Percentiles rank a stretch among this genome's conserved stretches.
phyloP scores from a whole-genome alignment of 2,329 filamentous ascomycete genomes.

The Aspergillus sp. region DNA sequence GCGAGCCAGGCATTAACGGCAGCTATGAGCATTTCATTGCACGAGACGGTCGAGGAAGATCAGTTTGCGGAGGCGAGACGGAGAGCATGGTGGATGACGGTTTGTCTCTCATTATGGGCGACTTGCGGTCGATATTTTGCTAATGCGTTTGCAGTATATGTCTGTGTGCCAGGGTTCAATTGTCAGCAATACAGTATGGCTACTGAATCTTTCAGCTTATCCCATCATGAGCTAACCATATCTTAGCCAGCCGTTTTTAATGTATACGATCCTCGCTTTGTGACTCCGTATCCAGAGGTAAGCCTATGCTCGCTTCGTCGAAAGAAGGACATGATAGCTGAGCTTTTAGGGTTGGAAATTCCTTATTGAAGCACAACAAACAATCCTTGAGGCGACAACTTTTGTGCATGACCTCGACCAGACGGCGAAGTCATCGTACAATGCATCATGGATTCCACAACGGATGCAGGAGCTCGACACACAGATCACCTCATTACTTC shows the following conservation, averaged over 20 bases:
- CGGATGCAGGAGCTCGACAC: slow-evolving; percentile 14
- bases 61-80: slow-evolving; percentile 16
- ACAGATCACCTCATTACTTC: slow-evolving; percentile 11
- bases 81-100: slow-evolving; percentile 20
- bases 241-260: slow-evolving; percentile 10
- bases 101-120: slow-evolving; percentile 12
- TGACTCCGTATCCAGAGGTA: neutral
- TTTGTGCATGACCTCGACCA: slow-evolving; percentile 16
- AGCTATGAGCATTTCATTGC: slow-evolving; percentile 20
- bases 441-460: slow-evolving; percentile 9
- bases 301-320: neutral
- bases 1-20: slow-evolving; percentile 19
- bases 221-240: neutral
- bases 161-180: slow-evolving; percentile 45
- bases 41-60: slow-evolving; percentile 13
- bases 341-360: slow-evolving; percentile 16
- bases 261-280: slow-evolving; percentile 2
- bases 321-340: slow-evolving; percentile 10
- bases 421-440: slow-evolving; percentile 2
- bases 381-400: slow-evolving; percentile 14
- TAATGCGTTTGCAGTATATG: slow-evolving; percentile 35
- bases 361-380: slow-evolving; percentile 18
- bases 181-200: slow-evolving; percentile 42
- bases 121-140: slow-evolving; percentile 9
- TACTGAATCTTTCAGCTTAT: neutral